phyloP scores from a whole-genome alignment of 305 asterid genomes.

The Solanum hybrid region DNA sequence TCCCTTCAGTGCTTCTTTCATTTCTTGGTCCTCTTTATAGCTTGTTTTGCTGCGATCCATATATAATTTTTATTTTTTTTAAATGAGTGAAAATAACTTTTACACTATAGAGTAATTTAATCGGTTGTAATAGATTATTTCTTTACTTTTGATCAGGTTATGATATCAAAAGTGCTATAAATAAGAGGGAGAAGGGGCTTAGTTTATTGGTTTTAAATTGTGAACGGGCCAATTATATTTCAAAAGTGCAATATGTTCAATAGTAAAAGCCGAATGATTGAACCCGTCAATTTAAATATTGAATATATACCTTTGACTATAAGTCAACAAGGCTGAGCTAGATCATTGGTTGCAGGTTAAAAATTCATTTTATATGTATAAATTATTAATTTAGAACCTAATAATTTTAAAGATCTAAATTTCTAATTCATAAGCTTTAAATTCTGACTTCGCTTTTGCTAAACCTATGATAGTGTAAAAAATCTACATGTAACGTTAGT shows the following conservation, averaged over 20 bases:
- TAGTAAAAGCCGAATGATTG: background rate
- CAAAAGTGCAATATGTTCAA: background rate
- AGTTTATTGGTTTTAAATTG: background rate
- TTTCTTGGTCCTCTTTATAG: background rate
- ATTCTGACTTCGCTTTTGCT: rapidly evolving
- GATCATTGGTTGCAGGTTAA: background rate
- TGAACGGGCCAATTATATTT: background rate
- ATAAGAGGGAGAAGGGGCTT: background rate
- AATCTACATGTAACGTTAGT: background rate
- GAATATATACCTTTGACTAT: background rate
- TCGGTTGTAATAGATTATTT: background rate
- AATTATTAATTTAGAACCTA: background rate
- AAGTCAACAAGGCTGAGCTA: background rate
- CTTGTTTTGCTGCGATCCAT: background rate
- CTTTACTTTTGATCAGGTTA: background rate
- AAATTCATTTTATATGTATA: too few species aligned
- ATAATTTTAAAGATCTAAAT: too few species aligned
- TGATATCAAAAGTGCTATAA: background rate
- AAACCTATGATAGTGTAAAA: background rate
- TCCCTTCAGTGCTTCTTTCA: background rate
- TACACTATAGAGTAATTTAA: background rate
- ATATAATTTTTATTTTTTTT: background rate
- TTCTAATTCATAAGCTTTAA: too few species aligned
- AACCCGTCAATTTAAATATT: background rate
- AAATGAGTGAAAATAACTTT: background rate